A percentile compares a stretch with the other conserved stretches of the same genome.
Evolutionary conservation across 1,139 yeast genomes (phyloP).

Genomic region (Sugiyamaella japonica): DNA sequence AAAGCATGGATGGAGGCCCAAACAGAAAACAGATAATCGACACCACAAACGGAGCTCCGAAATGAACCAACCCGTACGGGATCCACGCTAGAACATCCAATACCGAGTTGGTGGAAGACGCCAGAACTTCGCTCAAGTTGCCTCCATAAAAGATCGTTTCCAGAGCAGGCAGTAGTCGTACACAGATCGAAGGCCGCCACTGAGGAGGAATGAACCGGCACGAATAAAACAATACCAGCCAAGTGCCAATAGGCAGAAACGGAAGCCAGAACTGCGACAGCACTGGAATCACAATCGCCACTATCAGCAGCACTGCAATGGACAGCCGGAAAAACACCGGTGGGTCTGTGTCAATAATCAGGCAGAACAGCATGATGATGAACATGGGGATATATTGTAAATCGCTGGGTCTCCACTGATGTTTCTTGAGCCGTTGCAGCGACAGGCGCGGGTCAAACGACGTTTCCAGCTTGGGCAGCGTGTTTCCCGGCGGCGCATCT

Average conservation of each 20-base stretch:
- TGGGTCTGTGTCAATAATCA: conserved; percentile 55
- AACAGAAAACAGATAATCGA: conserved; percentile 77
- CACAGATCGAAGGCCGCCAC: conserved; percentile 88
- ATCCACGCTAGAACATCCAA: conserved; percentile 91
- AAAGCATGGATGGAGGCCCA: conserved; percentile 88
- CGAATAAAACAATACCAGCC: conserved; percentile 83
- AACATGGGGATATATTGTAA: conserved; percentile 46
- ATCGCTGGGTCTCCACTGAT: conserved; percentile 45
- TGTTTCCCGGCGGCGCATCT: conserved; percentile 61
- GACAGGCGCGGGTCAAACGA: conserved; percentile 58
- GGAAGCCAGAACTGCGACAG: conserved; percentile 83
- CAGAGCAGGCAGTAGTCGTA: conserved; percentile 87
- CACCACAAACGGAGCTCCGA: conserved; percentile 83
- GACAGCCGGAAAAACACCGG: conserved; percentile 44
- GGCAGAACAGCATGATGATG: conserved; percentile 48
- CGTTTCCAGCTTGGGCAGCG: conserved; percentile 57
- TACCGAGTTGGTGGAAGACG: conserved; percentile 64
- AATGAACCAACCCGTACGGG: conserved; percentile 92
- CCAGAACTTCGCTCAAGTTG: conserved; percentile 81
- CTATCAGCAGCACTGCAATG: conserved; percentile 38
- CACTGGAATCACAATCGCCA: conserved; percentile 60
- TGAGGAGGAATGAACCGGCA: conserved; percentile 73
- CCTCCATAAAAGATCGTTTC: conserved; percentile 95
- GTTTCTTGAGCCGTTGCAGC: conserved; percentile 50
- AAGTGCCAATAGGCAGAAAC: conserved; percentile 82